A percentile compares a stretch with the other conserved stretches of the same genome.
phyloP scores from a whole-genome alignment of 805 yeast species.

The Yarrowia sp. region DNA sequence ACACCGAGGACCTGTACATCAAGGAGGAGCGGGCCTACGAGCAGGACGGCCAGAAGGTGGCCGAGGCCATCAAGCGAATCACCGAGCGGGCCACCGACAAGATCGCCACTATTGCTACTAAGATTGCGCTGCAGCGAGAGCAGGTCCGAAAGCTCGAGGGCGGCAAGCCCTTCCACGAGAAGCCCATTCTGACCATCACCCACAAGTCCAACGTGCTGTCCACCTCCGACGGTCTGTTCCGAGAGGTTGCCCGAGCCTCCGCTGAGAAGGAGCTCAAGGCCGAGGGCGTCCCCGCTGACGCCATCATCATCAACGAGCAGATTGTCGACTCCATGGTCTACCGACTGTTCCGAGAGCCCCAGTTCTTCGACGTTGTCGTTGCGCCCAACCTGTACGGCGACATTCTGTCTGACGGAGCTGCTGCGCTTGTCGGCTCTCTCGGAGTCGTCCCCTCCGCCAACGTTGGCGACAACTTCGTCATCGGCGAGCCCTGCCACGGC shows the following conservation, averaged over 20 bases:
- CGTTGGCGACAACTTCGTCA: conserved; percentile 93
- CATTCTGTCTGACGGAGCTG: conserved; percentile 92
- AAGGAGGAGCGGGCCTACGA: conserved; percentile 82
- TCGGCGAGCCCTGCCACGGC: conserved; percentile 99
- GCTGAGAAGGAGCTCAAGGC: conserved; percentile 42
- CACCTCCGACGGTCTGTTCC: conserved; percentile 90
- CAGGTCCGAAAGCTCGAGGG: conserved; percentile 58
- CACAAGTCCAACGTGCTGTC: conserved; percentile 96
- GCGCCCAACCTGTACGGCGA: conserved; percentile 99
- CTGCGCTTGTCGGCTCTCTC: conserved; percentile 92
- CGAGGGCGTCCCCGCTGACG: not conserved
- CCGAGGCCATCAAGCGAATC: conserved; percentile 97
- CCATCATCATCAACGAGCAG: conserved; percentile 70
- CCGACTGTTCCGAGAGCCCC: conserved; percentile 98
- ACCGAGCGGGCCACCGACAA: conserved; percentile 79
- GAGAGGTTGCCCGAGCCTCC: conserved; percentile 71
- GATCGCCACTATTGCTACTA: conserved; percentile 88
- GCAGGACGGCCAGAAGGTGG: conserved; percentile 81
- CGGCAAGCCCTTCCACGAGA: conserved; percentile 43
- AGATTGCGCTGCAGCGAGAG: conserved; percentile 90
- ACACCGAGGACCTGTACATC: conserved; percentile 95
- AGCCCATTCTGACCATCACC: conserved; percentile 82
- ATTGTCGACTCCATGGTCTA: conserved; percentile 99
- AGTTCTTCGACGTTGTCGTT: conserved; percentile 94
- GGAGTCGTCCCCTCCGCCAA: conserved; percentile 98